phyloP scores from a whole-genome alignment of 2,329 filamentous ascomycete genomes.

The Trichoderma afroharzianum region DNA sequence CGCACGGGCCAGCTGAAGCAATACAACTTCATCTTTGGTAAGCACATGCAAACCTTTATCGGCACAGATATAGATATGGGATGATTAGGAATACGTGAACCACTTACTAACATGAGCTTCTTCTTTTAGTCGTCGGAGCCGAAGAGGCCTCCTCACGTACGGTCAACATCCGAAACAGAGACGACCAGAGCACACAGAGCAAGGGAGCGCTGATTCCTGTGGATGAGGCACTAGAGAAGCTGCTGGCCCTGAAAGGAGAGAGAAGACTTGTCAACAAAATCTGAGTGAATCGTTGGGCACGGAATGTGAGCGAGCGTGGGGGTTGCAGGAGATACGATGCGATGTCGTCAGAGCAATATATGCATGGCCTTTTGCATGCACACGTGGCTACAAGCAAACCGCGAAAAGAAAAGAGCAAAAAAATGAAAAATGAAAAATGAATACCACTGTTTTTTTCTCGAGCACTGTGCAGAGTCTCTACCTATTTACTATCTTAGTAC shows the following conservation, averaged over 20 bases:
- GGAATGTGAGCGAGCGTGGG: not conserved
- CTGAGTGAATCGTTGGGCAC: conserved; percentile 20
- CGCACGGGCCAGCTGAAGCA: conserved; percentile 74
- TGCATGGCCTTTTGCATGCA: conserved; percentile 2
- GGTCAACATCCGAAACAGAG: conserved; percentile 62
- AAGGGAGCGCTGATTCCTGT: conserved; percentile 57
- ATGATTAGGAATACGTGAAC: conserved; percentile 16
- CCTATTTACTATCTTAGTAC: not conserved
- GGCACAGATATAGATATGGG: not conserved
- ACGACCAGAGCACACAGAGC: conserved; percentile 59
- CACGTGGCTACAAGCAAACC: conserved; percentile 6
- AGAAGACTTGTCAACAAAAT: conserved; percentile 37
- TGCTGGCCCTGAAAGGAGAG: conserved; percentile 50
- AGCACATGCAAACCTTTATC: conserved; percentile 25
- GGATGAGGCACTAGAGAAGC: conserved; percentile 54
- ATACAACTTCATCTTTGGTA: conserved; percentile 80
- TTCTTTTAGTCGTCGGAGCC: conserved; percentile 53
- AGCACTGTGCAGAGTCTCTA: not conserved
- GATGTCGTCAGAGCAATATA: not conserved
- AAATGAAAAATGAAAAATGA: not conserved
- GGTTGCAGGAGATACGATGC: not conserved
- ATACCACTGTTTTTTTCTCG: not conserved
- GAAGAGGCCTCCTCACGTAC: conserved; percentile 58
- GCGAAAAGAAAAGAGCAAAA: not conserved
- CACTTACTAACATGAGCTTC: not conserved